Evolutionary conservation across 768 basidiomycete genomes (phyloP).

Genomic region (Russula emetica): DNA sequence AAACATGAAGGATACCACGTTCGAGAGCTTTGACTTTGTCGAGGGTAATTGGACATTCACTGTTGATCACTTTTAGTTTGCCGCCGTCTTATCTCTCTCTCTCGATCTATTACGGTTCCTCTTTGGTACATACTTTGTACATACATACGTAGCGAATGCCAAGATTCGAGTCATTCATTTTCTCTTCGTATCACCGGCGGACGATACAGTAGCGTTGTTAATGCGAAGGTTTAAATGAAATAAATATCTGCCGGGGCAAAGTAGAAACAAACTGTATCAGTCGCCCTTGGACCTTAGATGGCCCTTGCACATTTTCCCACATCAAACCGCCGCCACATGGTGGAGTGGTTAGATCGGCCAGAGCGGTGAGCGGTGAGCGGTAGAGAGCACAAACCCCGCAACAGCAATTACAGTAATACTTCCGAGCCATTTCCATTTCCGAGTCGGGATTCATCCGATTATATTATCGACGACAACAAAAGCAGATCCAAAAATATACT

Average conservation of each 20-base stretch:
- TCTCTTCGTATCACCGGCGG: background rate
- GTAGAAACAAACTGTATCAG: background rate
- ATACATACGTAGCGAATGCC: constrained; percentile 7
- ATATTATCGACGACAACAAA: background rate
- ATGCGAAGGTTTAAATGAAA: background rate
- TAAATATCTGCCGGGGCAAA: background rate
- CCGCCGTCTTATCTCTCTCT: background rate
- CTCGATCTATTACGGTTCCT: background rate
- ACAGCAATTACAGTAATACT: too few species aligned
- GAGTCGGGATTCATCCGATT: background rate
- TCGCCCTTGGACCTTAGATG: background rate
- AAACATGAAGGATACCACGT: constrained; percentile 81
- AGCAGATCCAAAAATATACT: background rate
- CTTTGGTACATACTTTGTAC: constrained; percentile 9
- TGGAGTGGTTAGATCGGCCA: background rate
- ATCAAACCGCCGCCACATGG: background rate
- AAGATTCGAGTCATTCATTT: constrained; percentile 2
- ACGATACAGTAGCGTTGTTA: background rate
- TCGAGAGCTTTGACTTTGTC: constrained; percentile 71
- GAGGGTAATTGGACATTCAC: constrained; percentile 91
- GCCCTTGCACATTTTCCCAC: background rate
- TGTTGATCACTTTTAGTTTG: constrained; percentile 81
- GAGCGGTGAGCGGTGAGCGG: too few species aligned
- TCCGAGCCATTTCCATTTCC: background rate
- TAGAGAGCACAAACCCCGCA: background rate